Base-by-base conservation (phyloP, 345 rosid species). In the Arabidopsis arenosa region DNA sequence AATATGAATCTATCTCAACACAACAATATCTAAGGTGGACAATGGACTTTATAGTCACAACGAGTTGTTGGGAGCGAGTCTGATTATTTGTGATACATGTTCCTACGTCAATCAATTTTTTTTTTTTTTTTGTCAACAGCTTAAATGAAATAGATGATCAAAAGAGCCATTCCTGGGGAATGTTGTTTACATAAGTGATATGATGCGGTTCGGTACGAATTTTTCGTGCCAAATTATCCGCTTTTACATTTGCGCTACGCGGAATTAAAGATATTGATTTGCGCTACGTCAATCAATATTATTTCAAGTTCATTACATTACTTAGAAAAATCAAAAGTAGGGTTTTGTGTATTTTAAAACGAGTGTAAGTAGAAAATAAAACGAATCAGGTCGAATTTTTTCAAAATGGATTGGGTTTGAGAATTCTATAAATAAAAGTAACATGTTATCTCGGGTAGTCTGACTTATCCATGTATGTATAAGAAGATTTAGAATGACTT, bases 11-110 rank as follows among this genome's bases (percentile, higher is more conserved):
- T 35, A 59, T 7, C 11, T 44, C 71, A 51, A 21, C 56, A 54
- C 18, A 32, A 15, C 80, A 61, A 35, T 15, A 21, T 54, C 68
- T 32, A 64, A 64, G 76, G 67, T 77, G 36, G 76, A 77, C 75
- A 77, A 60, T 44, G 68, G 54, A 41, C 79, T 4, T 36, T 40
- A 66, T 37, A 75, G 30, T 13, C 36, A 6, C 3, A 45, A 35
- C 66, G 35, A 70, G 66, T 47, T 59, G 59, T 59, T 59, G 48
- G 49, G 26, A 23, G 26, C 26, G 59, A 17, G 26, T 14, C 28
- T 36, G 33, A 48, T 72, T 49, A 37, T 72, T 37, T 72, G 41
- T 72, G 37, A 47, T 36, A 15, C 65, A 55, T 15, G 54, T 70
- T 70, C 65, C 45, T 4, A 3, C 5, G 35, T 40, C 15, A 26